Evolutionary conservation across 2,329 filamentous ascomycete species (phyloP).

Genomic region (Botryotinia convoluta): DNA sequence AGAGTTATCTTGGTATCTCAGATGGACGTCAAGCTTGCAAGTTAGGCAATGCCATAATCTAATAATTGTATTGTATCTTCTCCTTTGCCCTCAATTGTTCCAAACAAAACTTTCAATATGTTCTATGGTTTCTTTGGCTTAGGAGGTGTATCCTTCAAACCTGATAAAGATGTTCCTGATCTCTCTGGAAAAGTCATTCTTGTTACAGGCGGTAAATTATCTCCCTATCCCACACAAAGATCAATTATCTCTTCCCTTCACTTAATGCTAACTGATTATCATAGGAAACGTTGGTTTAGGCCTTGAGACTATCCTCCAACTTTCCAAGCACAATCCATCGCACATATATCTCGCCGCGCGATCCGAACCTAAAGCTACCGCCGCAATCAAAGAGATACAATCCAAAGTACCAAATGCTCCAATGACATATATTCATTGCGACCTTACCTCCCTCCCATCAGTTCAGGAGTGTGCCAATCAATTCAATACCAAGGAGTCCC

Average conservation of each 20-base stretch:
- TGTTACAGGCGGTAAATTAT: conserved; percentile 20
- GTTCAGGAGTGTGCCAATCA: conserved; percentile 43
- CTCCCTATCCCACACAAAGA: not conserved
- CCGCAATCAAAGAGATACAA: conserved; percentile 42
- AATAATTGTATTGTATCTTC: not conserved
- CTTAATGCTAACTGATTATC: not conserved
- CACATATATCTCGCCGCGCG: conserved; percentile 42
- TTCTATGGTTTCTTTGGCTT: conserved; percentile 8
- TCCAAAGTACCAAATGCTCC: conserved; percentile 24
- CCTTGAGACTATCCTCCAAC: conserved; percentile 41
- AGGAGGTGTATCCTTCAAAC: conserved; percentile 17
- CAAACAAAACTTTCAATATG: not conserved
- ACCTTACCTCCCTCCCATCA: conserved; percentile 46
- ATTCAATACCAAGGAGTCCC: conserved; percentile 39
- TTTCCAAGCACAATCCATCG: conserved; percentile 44
- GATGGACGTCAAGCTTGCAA: not conserved
- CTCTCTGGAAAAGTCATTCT: conserved; percentile 44
- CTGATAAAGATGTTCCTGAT: conserved; percentile 38
- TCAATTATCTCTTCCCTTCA: not conserved
- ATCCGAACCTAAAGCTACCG: conserved; percentile 39
- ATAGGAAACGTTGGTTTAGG: conserved; percentile 46
- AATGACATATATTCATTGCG: conserved; percentile 29
- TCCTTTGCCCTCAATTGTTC: not conserved
- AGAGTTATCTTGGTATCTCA: not conserved
- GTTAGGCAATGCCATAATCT: not conserved